Base-by-base conservation (phyloP, 345 rosid species). In the sweet orange (Citrus sinensis) region DNA sequence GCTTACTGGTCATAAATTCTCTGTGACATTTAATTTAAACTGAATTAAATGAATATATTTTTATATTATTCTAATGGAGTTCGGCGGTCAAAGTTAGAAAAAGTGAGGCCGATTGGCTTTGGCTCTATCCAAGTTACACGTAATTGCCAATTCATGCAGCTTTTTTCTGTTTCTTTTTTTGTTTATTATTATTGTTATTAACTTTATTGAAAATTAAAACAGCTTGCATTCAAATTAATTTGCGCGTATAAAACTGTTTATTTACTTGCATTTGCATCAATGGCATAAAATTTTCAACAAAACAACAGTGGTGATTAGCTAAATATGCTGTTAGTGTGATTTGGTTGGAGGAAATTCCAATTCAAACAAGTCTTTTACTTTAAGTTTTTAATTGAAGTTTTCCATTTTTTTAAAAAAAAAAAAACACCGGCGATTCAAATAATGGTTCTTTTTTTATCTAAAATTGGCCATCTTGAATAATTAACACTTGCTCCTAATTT, bases 1-100 rank as follows among this genome's bases (percentile, higher is more conserved):
- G 60, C 73, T 30, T 73, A 54, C 55, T 59, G 54, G 81, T 83
- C 86, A 67, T 51, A 58, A 5, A 24, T 54, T 76, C 63, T 67
- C 39, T 17, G 34, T 10, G 29, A 54, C 35, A 25, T 40, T 29
- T 9, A 37, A 14, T 60, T 20, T 2, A 7, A 16, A 67, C 3
- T 32, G 9, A 39, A 62, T 40, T 65, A 51, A 80, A 37, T 55
- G 1, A 13, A 46, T 3, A 3, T 2, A 22, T 40, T 9, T 40
- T 1, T 11, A 72, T 56, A 27, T 8, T 20, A 20, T 56, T 81
- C 70, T 5, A 67, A 65, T 49, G 20, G 22, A 61, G 7, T 13
- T 74, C 69, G 63, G 63, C 25, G 64, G 78, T 76, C 78, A 76
- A 76, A 65, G 71, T 14, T 30, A 46, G 51, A 76, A 65, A 64